A percentile compares a stretch with the other conserved stretches of the same genome.
These are phyloP conservation scores for Aspergillus fijiensis DNA, from an alignment of 2,329 filamentous ascomycete species.

Conservation along the genomic window DNA sequence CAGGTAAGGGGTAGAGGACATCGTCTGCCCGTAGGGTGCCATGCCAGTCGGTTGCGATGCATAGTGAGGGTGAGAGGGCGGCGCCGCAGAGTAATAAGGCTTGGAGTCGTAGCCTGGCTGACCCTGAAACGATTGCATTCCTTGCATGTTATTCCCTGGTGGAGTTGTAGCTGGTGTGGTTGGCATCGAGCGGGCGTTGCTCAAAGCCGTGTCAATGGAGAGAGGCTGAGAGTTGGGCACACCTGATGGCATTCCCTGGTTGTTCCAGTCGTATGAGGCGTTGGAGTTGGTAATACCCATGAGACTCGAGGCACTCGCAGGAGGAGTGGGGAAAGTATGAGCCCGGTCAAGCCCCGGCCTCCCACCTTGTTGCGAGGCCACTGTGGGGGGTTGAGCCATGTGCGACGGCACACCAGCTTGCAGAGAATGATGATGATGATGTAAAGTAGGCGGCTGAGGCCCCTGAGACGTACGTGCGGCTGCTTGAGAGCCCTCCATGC, in stretches of 20 bases:
- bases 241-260: slow-evolving; percentile 61
- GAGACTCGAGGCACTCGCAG: slow-evolving; percentile 86
- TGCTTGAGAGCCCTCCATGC: slow-evolving; percentile 56
- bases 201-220: slow-evolving; percentile 76
- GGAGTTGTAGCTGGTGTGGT: slow-evolving; percentile 90
- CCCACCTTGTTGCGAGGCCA: slow-evolving; percentile 59
- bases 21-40: slow-evolving; percentile 61
- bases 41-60: slow-evolving; percentile 65
- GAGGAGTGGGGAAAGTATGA: slow-evolving; percentile 91
- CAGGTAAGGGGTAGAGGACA: slow-evolving; percentile 62
- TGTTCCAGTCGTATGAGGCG: slow-evolving; percentile 75
- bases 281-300: slow-evolving; percentile 74
- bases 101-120: slow-evolving; percentile 76
- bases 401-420: slow-evolving; percentile 58
- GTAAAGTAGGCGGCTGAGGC: slow-evolving; percentile 61
- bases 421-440: slow-evolving; percentile 69
- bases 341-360: slow-evolving; percentile 79
- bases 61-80: slow-evolving; percentile 68
- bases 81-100: slow-evolving; percentile 72
- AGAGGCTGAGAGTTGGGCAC: slow-evolving; percentile 67
- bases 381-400: slow-evolving; percentile 65
- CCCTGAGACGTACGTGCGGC: slow-evolving; percentile 60
- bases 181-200: slow-evolving; percentile 79
- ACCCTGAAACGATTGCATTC: slow-evolving; percentile 74
- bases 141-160: slow-evolving; percentile 72